These are phyloP conservation scores for Melampsora americana DNA, from an alignment of 1,284 basidiomycete genomes.

Conservation along the genomic window DNA sequence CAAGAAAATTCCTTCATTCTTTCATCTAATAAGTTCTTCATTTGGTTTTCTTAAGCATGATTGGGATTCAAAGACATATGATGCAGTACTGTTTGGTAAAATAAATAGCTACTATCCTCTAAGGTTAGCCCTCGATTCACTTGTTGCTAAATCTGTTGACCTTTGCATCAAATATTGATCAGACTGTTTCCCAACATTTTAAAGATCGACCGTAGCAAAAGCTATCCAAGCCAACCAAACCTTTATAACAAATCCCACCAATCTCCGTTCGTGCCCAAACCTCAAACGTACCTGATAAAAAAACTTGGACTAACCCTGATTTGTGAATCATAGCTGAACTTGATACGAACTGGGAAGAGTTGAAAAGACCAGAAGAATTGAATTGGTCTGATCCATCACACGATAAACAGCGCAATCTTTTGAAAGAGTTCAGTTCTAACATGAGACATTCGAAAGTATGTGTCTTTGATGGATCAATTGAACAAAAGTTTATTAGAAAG, in stretches of 20 bases:
- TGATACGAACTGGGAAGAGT: not conserved
- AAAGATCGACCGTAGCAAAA: not conserved
- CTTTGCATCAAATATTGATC: not conserved
- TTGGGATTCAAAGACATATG: not conserved
- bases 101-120: constrained; percentile 1
- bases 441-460: not conserved
- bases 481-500: not conserved
- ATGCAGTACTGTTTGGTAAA: not conserved
- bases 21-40: too few relatives aligned
- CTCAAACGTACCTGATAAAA: not conserved
- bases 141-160: too few relatives aligned
- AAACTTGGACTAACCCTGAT: not conserved
- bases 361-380: not conserved
- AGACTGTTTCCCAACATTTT: not conserved
- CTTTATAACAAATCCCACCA: not conserved
- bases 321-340: not conserved
- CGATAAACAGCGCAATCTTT: not conserved
- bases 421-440: not conserved
- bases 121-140: not conserved
- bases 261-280: not conserved
- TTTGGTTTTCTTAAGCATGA: not conserved
- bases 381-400: constrained; percentile 2
- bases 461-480: not conserved
- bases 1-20: too few relatives aligned
- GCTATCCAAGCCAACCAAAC: constrained; percentile 1